Conservation (phyloP, 805 yeast genomes). For the Candida boleticola region DNA sequence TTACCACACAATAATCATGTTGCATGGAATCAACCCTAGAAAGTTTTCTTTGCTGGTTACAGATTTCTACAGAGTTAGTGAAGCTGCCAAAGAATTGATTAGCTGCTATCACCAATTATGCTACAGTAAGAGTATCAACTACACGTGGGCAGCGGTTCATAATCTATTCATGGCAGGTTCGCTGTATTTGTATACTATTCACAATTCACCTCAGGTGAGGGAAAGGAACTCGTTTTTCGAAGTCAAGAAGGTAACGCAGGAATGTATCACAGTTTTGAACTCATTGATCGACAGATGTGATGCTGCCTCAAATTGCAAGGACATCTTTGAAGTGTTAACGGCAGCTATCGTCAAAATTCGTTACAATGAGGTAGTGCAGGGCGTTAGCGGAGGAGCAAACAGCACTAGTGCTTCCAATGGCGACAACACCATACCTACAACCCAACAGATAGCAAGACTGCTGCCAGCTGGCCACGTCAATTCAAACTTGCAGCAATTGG, state of each 20-base stretch:
- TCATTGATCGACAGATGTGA: slow-evolving; percentile 70
- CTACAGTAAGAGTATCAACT: slow-evolving; percentile 61
- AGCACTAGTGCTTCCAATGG: slow-evolving; percentile 9
- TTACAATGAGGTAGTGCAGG: slow-evolving; percentile 37
- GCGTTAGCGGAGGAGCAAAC: slow-evolving; percentile 6
- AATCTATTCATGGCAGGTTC: slow-evolving; percentile 88
- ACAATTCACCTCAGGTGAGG: slow-evolving; percentile 60
- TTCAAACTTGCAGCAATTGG: slow-evolving; percentile 37
- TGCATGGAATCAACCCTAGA: slow-evolving; percentile 78
- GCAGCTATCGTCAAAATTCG: slow-evolving; percentile 67
- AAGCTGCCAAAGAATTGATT: slow-evolving; percentile 67
- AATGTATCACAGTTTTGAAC: slow-evolving; percentile 56
- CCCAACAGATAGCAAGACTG: slow-evolving; percentile 23
- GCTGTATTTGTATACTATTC: slow-evolving; percentile 73
- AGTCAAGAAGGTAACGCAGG: slow-evolving; percentile 47
- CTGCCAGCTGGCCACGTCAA: slow-evolving; percentile 34
- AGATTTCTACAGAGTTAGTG: slow-evolving; percentile 56
- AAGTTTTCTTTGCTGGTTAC: slow-evolving; percentile 50
- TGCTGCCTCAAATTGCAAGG: slow-evolving; percentile 71
- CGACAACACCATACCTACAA: slow-evolving; percentile 18
- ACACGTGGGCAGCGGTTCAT: slow-evolving; percentile 92
- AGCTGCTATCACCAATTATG: slow-evolving; percentile 58
- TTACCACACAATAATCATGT: slow-evolving; percentile 66
- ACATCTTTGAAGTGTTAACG: slow-evolving; percentile 67
- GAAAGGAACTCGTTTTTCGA: slow-evolving; percentile 43